These are phyloP conservation scores for Nannochloris sp. DNA, from an alignment of 139 green algal species.

Conservation along the genomic window DNA sequence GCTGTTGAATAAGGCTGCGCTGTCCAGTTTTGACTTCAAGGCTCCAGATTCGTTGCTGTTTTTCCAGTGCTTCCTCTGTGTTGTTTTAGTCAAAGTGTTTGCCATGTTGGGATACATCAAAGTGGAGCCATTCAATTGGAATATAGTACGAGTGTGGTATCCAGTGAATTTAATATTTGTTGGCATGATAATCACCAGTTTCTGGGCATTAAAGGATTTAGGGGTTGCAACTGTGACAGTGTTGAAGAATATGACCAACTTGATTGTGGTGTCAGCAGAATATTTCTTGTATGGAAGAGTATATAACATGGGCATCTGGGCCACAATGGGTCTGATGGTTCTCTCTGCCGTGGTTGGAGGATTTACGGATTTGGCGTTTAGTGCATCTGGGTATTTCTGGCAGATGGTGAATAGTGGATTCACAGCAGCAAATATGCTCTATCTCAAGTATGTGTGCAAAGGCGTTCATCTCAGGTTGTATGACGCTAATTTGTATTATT, in stretches of 20 bases:
- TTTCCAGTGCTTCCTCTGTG: conserved; percentile 69
- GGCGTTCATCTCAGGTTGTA: not conserved
- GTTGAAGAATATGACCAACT: conserved; percentile 90
- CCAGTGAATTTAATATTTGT: conserved; percentile 94
- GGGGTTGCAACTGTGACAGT: conserved; percentile 66
- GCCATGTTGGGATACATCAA: conserved; percentile 41
- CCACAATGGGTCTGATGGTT: conserved; percentile 68
- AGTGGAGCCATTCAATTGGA: conserved; percentile 53
- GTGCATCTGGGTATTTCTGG: conserved; percentile 71
- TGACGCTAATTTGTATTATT: not conserved
- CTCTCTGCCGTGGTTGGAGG: conserved; percentile 62
- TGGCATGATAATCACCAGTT: conserved; percentile 72
- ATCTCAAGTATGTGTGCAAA: conserved; percentile 4
- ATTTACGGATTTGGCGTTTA: conserved; percentile 77
- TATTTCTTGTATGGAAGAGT: conserved; percentile 62
- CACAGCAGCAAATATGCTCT: conserved; percentile 27
- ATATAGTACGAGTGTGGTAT: conserved; percentile 49
- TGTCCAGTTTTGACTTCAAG: conserved; percentile 68
- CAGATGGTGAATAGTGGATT: conserved; percentile 82
- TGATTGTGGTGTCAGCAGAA: conserved; percentile 76
- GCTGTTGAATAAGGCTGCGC: conserved; percentile 40
- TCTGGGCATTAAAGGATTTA: conserved; percentile 66
- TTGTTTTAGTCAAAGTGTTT: conserved; percentile 51
- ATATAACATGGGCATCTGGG: conserved; percentile 56
- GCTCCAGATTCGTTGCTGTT: conserved; percentile 63